Evolutionary conservation across 1,284 basidiomycete species (phyloP).

Genomic region (Paramarasmius palmivorus): DNA sequence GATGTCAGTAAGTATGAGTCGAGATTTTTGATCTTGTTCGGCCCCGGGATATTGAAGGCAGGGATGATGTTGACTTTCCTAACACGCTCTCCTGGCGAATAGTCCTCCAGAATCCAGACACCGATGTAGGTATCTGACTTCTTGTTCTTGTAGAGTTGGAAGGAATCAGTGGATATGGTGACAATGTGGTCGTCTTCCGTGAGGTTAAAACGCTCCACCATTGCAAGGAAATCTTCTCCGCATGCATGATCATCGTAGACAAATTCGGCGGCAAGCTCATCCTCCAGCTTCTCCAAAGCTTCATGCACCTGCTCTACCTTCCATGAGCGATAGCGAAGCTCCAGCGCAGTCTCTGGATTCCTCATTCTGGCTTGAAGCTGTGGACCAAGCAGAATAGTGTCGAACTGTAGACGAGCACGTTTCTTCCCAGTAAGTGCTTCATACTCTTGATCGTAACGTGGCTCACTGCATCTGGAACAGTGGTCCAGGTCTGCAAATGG

Average conservation of each 20-base stretch:
- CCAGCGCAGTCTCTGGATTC: constrained; percentile 20
- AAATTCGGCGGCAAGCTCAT: constrained; percentile 11
- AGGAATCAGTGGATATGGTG: constrained; percentile 30
- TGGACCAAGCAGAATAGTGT: constrained; percentile 35
- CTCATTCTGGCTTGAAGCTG: constrained; percentile 33
- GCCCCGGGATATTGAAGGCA: constrained; percentile 31
- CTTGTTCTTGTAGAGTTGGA: constrained; percentile 33
- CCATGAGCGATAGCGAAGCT: constrained; percentile 24
- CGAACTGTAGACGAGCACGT: constrained; percentile 25
- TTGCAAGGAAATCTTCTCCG: constrained; percentile 20
- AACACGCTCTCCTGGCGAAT: constrained; percentile 18
- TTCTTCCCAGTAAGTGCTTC: not conserved
- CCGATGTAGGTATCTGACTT: constrained; percentile 31
- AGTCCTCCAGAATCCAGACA: constrained; percentile 27
- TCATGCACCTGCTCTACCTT: not conserved
- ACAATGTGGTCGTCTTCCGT: constrained; percentile 26
- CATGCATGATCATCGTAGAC: constrained; percentile 22
- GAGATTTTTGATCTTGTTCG: constrained; percentile 32
- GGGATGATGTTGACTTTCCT: constrained; percentile 26
- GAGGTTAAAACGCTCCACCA: constrained; percentile 19
- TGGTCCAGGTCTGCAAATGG: constrained; percentile 22
- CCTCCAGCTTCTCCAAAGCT: constrained; percentile 15
- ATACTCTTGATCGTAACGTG: constrained; percentile 16
- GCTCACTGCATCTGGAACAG: constrained; percentile 21
- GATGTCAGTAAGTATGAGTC: constrained; percentile 37